Evolutionary conservation across 2,329 filamentous ascomycete species (phyloP), one percentile per base, ranked within the genome.

Genomic region (Fusarium tupiense): DNA sequence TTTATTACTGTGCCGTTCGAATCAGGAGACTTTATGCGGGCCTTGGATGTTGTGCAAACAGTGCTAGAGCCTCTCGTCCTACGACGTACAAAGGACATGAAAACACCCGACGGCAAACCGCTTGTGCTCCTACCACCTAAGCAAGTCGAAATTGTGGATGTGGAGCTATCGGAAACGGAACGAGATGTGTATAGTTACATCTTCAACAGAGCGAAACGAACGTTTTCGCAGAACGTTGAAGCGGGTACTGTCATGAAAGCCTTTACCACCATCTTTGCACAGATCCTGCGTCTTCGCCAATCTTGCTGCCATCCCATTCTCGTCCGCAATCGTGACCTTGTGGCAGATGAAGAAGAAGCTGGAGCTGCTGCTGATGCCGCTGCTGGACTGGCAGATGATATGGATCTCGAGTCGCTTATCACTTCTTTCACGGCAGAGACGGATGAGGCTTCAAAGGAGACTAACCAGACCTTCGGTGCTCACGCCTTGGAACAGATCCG

Each of bases 1-100:
- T 99, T 99, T 81, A 98, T 99, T 79, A 99, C 96, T 0, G 92
- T 97, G 3, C 96, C 96, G 0, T 99, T 99, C 74, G 96, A 99
- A 82, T 96, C 94, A 0, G 96, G 96, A 75, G 93, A 99, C 72
- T 98, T 97, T 80, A 91, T 98, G 76, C 92, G 95, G 9, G 96
- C 96, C 2, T 87, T 99, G 13, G 96, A 98, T 80, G 96, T 99
- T 5, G 96, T 99, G 4, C 96, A 99, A 81, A 99, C 96, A 0
- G 96, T 99, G 0, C 85, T 99, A 10, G 96, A 99, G 80, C 96
- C 96, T 13, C 85, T 99, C n/a, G 96, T 99, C 14, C 91, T 99
- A 82, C 90, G 96, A 50, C 90, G 96, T 69, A 99, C 96, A 1
- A 99, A 99, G 81, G 95, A 98, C 72, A 99, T 99, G 96, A 97